phyloP scores from a whole-genome alignment of 2,329 filamentous ascomycete species.

The Penicillium sp. region DNA sequence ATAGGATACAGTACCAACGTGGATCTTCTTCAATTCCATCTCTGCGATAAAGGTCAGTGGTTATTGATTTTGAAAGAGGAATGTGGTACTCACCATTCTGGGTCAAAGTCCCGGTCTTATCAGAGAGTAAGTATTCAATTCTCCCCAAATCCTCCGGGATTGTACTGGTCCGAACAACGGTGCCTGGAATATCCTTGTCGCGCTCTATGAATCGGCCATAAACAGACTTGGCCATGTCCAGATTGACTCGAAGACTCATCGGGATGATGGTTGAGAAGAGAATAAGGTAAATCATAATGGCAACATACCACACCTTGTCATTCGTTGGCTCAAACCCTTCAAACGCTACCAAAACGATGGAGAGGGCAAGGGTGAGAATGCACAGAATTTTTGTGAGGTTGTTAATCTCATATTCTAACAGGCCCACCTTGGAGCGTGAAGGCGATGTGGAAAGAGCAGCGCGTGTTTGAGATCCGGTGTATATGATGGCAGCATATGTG shows the following conservation, averaged over 20 bases:
- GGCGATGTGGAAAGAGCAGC: conserved; percentile 90
- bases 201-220: conserved; percentile 95
- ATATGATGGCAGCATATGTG: conserved; percentile 86
- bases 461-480: conserved; percentile 90
- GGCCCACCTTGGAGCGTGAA: conserved; percentile 88
- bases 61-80: neutral
- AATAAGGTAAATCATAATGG: conserved; percentile 96
- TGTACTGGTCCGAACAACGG: conserved; percentile 92
- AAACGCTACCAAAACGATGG: conserved; percentile 81
- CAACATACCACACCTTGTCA: conserved; percentile 77
- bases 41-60: conserved; percentile 50
- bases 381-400: conserved; percentile 95
- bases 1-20: conserved; percentile 96
- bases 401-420: conserved; percentile 96
- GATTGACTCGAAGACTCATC: conserved; percentile 91
- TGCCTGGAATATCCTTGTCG: conserved; percentile 84
- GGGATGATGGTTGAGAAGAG: conserved; percentile 99
- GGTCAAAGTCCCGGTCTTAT: conserved; percentile 97
- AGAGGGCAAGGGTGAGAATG: conserved; percentile 79
- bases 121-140: conserved; percentile 93
- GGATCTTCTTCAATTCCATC: conserved; percentile 98
- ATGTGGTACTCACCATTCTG: conserved; percentile 64
- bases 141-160: conserved; percentile 95
- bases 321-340: conserved; percentile 68
- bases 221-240: conserved; percentile 95